Evolutionary conservation across 768 basidiomycete species (phyloP).

Genomic region (Strobilomyces dryophilus): DNA sequence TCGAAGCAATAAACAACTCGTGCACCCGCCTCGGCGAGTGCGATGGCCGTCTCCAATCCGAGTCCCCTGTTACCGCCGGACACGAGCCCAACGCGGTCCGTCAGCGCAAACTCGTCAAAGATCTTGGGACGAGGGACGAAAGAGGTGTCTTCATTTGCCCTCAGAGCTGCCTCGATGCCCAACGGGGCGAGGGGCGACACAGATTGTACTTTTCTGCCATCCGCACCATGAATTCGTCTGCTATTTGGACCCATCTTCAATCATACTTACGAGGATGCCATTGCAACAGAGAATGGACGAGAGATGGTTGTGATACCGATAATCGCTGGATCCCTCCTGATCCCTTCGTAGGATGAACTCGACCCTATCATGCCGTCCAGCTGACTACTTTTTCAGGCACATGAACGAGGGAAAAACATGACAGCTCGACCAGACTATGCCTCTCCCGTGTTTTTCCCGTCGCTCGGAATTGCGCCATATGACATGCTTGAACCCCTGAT

Average conservation of each 20-base stretch:
- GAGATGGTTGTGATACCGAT: slow-evolving; percentile 1
- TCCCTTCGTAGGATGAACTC: too few relatives aligned
- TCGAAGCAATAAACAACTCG: slow-evolving; percentile 68
- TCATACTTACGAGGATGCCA: slow-evolving; percentile 12
- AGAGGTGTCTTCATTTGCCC: slow-evolving; percentile 35
- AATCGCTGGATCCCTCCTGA: background rate
- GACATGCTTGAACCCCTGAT: background rate
- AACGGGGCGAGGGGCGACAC: slow-evolving; percentile 55
- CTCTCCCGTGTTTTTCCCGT: background rate
- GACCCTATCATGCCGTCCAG: background rate
- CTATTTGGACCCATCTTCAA: background rate
- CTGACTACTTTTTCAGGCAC: slow-evolving; percentile 3
- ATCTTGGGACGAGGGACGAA: slow-evolving; percentile 44
- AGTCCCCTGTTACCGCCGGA: slow-evolving; percentile 66
- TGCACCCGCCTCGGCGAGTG: slow-evolving; percentile 69
- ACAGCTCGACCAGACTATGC: background rate
- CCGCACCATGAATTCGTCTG: background rate
- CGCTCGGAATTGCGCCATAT: background rate
- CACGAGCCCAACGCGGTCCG: slow-evolving; percentile 55
- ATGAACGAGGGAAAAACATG: background rate
- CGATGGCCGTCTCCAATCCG: slow-evolving; percentile 81
- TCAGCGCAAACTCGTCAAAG: slow-evolving; percentile 55
- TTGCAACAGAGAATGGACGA: background rate
- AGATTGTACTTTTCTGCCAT: slow-evolving; percentile 32
- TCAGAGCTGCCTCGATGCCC: slow-evolving; percentile 57